A percentile compares a stretch with the other conserved stretches of the same genome.
phyloP scores from a whole-genome alignment of 192 early-diverging fungal species.

The Allomyces macrogynus region DNA sequence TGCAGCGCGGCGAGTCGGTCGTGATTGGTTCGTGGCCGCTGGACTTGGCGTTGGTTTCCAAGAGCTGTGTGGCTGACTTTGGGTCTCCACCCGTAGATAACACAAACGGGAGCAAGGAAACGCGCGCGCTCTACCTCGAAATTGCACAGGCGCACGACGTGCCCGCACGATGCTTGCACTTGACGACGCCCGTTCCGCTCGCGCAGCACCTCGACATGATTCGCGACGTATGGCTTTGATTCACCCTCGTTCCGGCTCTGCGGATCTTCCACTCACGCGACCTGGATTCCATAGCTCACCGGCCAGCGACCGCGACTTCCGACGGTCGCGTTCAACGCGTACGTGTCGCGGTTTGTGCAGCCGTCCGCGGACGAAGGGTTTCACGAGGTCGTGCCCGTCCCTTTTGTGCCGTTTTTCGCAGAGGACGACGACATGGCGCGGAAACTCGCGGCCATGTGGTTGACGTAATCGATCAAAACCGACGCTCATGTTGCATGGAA shows the following conservation, averaged over 20 bases:
- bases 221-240: slow-evolving; percentile 41
- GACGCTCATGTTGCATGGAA: no score
- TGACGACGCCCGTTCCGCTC: slow-evolving; percentile 3
- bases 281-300: slow-evolving; percentile 18
- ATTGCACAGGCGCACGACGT: slow-evolving; percentile 26
- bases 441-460: no score
- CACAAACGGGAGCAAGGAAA: slow-evolving; percentile 49
- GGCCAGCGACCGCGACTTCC: slow-evolving; percentile 18
- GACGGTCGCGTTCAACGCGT: slow-evolving; percentile 30
- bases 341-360: slow-evolving; percentile 20
- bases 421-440: no score
- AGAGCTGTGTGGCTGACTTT: not conserved
- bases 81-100: slow-evolving; percentile 24
- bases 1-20: slow-evolving; percentile 30
- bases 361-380: slow-evolving; percentile 33
- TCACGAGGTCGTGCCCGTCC: slow-evolving; percentile 30
- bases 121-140: slow-evolving; percentile 40
- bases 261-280: slow-evolving; percentile 61
- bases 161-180: not conserved
- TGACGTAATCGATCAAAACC: no score
- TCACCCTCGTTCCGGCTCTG: slow-evolving; percentile 28
- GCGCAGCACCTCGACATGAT: slow-evolving; percentile 15
- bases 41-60: not conserved
- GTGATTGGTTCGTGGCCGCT: slow-evolving; percentile 59
- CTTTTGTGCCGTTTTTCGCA: slow-evolving; percentile 24